phyloP scores from a whole-genome alignment of 148 eudicot species.

The Camellia sinensis region DNA sequence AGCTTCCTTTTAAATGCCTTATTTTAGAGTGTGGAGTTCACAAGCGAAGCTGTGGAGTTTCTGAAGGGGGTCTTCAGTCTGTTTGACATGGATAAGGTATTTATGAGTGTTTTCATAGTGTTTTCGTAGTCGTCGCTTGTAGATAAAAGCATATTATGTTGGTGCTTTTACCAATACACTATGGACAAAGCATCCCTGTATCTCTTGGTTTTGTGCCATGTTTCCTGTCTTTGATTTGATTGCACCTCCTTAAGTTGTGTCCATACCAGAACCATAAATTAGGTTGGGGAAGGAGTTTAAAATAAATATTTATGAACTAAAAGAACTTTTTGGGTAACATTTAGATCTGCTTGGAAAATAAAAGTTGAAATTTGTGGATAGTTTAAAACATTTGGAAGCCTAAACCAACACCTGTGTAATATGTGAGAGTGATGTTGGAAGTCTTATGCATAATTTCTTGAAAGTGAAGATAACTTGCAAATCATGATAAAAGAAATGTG shows the following conservation, averaged over 20 bases:
- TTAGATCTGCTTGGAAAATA: not conserved
- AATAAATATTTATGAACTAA: not conserved
- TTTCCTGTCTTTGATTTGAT: not conserved
- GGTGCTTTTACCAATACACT: not conserved
- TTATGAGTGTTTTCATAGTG: not conserved
- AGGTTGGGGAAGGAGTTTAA: not conserved
- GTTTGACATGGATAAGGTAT: slow-evolving; percentile 52
- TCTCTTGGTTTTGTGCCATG: not conserved
- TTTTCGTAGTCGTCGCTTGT: not conserved
- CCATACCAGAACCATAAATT: not conserved
- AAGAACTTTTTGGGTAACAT: not conserved
- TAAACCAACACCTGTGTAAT: not conserved
- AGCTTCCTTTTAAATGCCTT: slow-evolving; percentile 7
- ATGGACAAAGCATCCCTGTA: not conserved
- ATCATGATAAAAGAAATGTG: not conserved
- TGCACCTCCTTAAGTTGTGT: not conserved
- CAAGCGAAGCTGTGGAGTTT: slow-evolving; percentile 58
- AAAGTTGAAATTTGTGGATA: not conserved
- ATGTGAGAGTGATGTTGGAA: not conserved
- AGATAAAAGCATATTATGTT: not conserved
- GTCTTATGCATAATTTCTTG: not conserved
- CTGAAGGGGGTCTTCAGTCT: slow-evolving; percentile 52
- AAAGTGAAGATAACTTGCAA: not conserved
- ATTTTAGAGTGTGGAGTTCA: slow-evolving; percentile 52
- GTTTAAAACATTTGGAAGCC: slow-evolving; percentile 1